Evolutionary conservation across 1,284 basidiomycete genomes (phyloP).

Genomic region (Ganoderma lingzhi): DNA sequence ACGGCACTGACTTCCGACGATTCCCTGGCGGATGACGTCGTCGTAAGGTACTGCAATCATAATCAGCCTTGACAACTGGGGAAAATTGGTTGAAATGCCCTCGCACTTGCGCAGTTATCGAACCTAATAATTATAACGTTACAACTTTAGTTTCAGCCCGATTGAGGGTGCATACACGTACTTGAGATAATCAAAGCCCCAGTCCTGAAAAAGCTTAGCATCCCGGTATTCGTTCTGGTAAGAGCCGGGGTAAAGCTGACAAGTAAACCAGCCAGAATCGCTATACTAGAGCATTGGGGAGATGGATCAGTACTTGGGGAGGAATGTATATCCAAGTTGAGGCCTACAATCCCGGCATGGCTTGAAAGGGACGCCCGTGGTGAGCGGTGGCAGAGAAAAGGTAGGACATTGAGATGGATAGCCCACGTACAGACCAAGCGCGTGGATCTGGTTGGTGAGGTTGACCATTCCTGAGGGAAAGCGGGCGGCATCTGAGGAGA

Average conservation of each 20-base stretch:
- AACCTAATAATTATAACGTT: constrained; percentile 42
- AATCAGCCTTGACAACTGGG: background rate
- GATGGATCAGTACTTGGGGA: background rate
- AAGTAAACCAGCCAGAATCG: constrained; percentile 63
- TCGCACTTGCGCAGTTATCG: constrained; percentile 59
- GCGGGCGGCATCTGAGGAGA: constrained; percentile 37
- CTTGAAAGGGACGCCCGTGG: constrained; percentile 23
- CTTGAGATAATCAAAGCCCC: constrained; percentile 65
- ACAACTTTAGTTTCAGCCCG: background rate
- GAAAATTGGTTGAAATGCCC: background rate
- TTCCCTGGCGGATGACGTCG: constrained; percentile 53
- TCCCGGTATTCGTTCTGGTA: constrained; percentile 57
- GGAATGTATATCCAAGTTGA: background rate
- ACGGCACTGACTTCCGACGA: constrained; percentile 53
- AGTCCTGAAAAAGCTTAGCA: constrained; percentile 53
- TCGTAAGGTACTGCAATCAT: constrained; percentile 54
- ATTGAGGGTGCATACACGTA: constrained; percentile 29
- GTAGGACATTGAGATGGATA: background rate
- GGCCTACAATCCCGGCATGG: constrained; percentile 44
- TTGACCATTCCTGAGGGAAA: constrained; percentile 56
- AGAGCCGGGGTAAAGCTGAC: constrained; percentile 59
- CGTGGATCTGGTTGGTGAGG: constrained; percentile 54
- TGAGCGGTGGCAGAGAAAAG: background rate
- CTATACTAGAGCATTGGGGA: constrained; percentile 48
- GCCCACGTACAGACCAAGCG: constrained; percentile 52